A percentile compares a stretch with the other conserved stretches of the same genome.
Conservation (phyloP, 768 basidiomycete genomes). For the Trametes meyenii region DNA sequence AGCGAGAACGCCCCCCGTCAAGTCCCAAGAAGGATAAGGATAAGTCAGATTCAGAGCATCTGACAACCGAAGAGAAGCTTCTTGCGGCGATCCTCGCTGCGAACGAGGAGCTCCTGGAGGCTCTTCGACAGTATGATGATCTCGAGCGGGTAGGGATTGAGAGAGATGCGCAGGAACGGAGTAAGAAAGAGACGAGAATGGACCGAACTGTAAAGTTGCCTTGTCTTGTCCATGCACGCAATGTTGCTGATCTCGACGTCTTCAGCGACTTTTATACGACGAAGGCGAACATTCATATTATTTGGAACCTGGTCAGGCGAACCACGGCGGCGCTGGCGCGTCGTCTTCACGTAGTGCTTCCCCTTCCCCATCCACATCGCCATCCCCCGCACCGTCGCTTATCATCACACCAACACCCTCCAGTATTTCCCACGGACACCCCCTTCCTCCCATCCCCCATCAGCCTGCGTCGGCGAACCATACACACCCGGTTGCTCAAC, state of each 20-base stretch:
- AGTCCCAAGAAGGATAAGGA: slow-evolving; percentile 21
- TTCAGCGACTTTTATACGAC: slow-evolving; percentile 42
- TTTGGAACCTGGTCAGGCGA: slow-evolving; percentile 34
- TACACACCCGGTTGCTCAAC: slow-evolving; percentile 20
- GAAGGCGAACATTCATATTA: slow-evolving; percentile 37
- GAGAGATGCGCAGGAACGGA: slow-evolving; percentile 67
- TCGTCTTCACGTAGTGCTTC: slow-evolving; percentile 49
- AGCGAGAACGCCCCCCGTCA: slow-evolving; percentile 15
- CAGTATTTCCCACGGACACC: slow-evolving; percentile 35
- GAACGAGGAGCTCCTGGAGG: slow-evolving; percentile 70
- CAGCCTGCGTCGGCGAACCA: slow-evolving; percentile 28
- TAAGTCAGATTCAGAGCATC: slow-evolving; percentile 39
- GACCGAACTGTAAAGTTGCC: slow-evolving; percentile 60
- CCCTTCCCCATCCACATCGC: slow-evolving; percentile 47
- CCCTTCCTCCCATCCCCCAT: slow-evolving; percentile 40
- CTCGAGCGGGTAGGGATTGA: slow-evolving; percentile 65
- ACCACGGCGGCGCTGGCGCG: slow-evolving; percentile 38
- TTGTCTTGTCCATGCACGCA: neutral
- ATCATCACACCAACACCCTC: slow-evolving; percentile 33
- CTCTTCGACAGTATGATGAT: slow-evolving; percentile 77
- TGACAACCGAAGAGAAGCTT: slow-evolving; percentile 75
- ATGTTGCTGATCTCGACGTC: neutral
- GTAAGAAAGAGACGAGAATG: slow-evolving; percentile 66
- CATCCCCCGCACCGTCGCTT: slow-evolving; percentile 37
- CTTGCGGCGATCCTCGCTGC: slow-evolving; percentile 73